A percentile compares a stretch with the other conserved stretches of the same genome.
Conservation (phyloP, 225 moss, liverwort and hornwort genomes). For the Marchantia paleacea region DNA sequence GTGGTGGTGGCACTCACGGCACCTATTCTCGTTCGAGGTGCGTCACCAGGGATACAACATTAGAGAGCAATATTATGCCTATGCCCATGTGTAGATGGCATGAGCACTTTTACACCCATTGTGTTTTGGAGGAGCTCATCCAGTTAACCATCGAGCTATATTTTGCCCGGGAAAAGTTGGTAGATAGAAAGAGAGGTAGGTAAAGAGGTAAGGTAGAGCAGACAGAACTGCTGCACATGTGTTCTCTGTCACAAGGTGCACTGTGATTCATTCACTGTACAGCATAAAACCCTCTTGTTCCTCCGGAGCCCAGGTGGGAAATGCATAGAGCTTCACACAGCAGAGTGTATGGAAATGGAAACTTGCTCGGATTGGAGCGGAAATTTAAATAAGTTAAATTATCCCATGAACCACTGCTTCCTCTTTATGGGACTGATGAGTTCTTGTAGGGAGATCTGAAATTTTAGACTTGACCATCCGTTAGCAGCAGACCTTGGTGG, state of each 20-base stretch:
- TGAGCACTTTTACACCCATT: constrained; percentile 16
- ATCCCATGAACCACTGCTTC: constrained; percentile 23
- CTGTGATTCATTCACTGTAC: constrained; percentile 40
- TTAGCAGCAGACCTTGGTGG: not conserved
- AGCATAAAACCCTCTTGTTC: constrained; percentile 32
- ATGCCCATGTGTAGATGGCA: constrained; percentile 15
- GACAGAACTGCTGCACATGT: constrained; percentile 22
- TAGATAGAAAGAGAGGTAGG: constrained; percentile 22
- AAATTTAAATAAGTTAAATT: constrained; percentile 27
- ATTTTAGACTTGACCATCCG: constrained; percentile 3
- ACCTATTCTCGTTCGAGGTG: constrained; percentile 7
- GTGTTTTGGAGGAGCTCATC: constrained; percentile 15
- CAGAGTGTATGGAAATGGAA: constrained; percentile 15
- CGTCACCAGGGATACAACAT: constrained; percentile 6
- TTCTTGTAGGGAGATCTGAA: not conserved
- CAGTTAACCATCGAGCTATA: constrained; percentile 17
- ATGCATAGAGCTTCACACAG: constrained; percentile 21
- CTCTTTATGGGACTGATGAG: constrained; percentile 11
- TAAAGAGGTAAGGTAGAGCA: constrained; percentile 26
- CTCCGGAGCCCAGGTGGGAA: constrained; percentile 24
- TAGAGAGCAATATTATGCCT: constrained; percentile 20
- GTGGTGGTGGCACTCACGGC: constrained; percentile 12
- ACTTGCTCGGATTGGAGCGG: constrained; percentile 21
- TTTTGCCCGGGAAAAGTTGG: constrained; percentile 20
- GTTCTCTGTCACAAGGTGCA: constrained; percentile 30